A percentile compares a stretch with the other conserved stretches of the same genome.
phyloP scores from a whole-genome alignment of 1,284 basidiomycete species.

The Boletus semigastroideus region DNA sequence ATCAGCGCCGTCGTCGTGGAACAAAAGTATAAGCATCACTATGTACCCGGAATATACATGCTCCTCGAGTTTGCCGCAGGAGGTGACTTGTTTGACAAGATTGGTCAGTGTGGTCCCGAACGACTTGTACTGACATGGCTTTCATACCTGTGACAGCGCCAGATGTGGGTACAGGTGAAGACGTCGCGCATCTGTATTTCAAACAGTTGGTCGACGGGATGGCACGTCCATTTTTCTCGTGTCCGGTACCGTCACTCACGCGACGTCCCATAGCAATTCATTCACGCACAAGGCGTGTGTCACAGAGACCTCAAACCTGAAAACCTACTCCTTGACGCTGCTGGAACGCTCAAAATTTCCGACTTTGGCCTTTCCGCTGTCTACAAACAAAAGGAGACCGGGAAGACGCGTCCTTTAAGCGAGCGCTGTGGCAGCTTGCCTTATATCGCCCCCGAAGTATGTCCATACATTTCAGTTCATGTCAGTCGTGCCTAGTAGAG shows the following conservation, averaged over 20 bases:
- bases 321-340: constrained; percentile 82
- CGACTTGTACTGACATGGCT: neutral
- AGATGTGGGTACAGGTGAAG: constrained; percentile 85
- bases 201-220: constrained; percentile 83
- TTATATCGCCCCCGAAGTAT: constrained; percentile 92
- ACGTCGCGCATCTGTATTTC: constrained; percentile 92
- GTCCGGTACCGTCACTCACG: neutral
- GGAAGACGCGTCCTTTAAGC: constrained; percentile 64
- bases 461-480: constrained; percentile 12
- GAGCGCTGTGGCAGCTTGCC: constrained; percentile 93
- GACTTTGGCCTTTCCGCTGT: constrained; percentile 96
- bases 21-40: constrained; percentile 54
- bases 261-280: constrained; percentile 58
- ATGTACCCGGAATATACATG: constrained; percentile 86
- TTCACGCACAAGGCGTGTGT: constrained; percentile 89
- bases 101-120: constrained; percentile 54
- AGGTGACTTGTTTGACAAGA: constrained; percentile 98
- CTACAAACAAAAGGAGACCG: constrained; percentile 86
- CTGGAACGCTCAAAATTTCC: constrained; percentile 85
- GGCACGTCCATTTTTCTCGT: constrained; percentile 38
- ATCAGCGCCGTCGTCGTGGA: constrained; percentile 77
- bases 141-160: constrained; percentile 40
- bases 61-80: constrained; percentile 90
- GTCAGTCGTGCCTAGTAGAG: neutral
- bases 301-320: constrained; percentile 98